Conservation (phyloP, 1,284 basidiomycete genomes). For the Crucibulum cyathiforme region DNA sequence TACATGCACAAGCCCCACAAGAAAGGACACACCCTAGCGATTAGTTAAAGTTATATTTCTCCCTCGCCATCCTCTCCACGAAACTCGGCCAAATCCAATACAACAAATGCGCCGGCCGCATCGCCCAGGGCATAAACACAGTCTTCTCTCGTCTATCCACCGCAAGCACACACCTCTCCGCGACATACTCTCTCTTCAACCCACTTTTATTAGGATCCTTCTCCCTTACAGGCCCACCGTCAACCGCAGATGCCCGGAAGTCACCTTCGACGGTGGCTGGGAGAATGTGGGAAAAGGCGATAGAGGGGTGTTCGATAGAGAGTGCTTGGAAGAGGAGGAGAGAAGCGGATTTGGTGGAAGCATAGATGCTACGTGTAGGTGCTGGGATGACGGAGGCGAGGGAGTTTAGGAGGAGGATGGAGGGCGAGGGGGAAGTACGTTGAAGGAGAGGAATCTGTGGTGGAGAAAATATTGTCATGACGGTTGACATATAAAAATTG, state of each 20-base stretch:
- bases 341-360: constrained; percentile 83
- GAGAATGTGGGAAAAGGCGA: constrained; percentile 63
- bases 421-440: constrained; percentile 71
- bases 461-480: neutral
- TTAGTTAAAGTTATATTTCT: constrained; percentile 53
- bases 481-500: neutral
- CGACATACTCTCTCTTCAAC: constrained; percentile 62
- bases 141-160: constrained; percentile 61
- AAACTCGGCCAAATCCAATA: constrained; percentile 70
- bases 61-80: constrained; percentile 60
- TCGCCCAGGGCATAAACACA: constrained; percentile 60
- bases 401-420: constrained; percentile 82
- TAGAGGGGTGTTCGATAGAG: constrained; percentile 76
- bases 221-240: constrained; percentile 60
- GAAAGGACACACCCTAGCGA: too few species aligned
- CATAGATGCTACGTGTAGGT: constrained; percentile 87
- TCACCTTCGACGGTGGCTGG: constrained; percentile 76
- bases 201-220: constrained; percentile 60
- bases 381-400: constrained; percentile 83
- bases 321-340: constrained; percentile 81
- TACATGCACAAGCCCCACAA: too few species aligned
- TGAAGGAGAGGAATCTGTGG: constrained; percentile 79
- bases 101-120: constrained; percentile 52
- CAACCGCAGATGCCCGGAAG: constrained; percentile 81
- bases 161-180: constrained; percentile 59